These are phyloP conservation scores for Crithidia fasciculata DNA, from an alignment of 208 protist species.

Conservation along the genomic window DNA sequence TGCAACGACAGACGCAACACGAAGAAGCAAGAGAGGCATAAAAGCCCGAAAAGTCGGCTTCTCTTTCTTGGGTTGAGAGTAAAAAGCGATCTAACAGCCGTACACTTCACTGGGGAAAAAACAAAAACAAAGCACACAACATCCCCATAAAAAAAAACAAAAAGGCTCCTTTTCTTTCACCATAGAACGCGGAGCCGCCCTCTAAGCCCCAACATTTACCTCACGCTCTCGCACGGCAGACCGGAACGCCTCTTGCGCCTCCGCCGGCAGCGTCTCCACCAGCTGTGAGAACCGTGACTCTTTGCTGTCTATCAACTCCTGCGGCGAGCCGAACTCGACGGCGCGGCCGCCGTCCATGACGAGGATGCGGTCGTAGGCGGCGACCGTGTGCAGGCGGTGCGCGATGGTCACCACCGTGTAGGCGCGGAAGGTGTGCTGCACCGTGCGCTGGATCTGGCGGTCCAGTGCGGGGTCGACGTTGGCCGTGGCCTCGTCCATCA, in stretches of 20 bases:
- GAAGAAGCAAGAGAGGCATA: no score
- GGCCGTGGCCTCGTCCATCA: slow-evolving; percentile 83
- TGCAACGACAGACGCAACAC: no score
- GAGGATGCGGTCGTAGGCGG: slow-evolving; percentile 62
- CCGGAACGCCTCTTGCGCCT: slow-evolving; percentile 10
- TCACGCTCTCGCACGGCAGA: no score
- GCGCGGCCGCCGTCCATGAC: slow-evolving; percentile 60
- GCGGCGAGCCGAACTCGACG: slow-evolving; percentile 30
- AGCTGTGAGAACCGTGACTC: slow-evolving; percentile 5
- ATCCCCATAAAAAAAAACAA: background rate
- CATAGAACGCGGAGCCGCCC: no score
- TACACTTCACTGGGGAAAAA: no score
- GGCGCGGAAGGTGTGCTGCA: slow-evolving; percentile 45
- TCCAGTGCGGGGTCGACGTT: slow-evolving; percentile 69
- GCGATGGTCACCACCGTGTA: slow-evolving; percentile 79
- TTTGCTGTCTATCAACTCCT: slow-evolving; percentile 2
- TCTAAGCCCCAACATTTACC: no score
- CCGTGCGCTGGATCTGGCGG: slow-evolving; percentile 57
- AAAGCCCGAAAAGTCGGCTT: no score
- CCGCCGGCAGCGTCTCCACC: background rate
- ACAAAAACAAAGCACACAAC: no score
- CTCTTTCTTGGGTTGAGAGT: no score
- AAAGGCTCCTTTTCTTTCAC: no score
- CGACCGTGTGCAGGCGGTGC: slow-evolving; percentile 76
- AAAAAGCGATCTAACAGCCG: no score